Percentiles rank a stretch among this genome's conserved stretches.
Evolutionary conservation across 164 flowering plant species (phyloP).

Genomic region (Macadamia integrifolia): DNA sequence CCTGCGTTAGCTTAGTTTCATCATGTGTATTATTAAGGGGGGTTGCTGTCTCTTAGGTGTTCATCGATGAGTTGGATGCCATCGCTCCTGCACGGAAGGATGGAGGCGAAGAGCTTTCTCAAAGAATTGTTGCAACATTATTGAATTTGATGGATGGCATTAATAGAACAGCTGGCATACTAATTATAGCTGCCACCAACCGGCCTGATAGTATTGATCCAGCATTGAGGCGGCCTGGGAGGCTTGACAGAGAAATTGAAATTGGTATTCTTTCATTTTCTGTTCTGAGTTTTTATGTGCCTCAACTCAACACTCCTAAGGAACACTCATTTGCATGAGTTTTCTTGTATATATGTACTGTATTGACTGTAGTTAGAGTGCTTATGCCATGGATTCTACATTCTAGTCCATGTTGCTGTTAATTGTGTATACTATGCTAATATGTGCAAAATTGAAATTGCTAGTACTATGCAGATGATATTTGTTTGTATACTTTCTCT

Average conservation of each 20-base stretch:
- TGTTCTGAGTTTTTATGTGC: neutral
- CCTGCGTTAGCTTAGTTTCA: neutral
- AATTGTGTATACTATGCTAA: too few relatives aligned
- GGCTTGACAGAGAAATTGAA: constrained; percentile 91
- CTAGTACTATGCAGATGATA: too few relatives aligned
- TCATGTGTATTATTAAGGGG: neutral
- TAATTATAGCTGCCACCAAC: constrained; percentile 85
- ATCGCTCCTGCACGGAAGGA: constrained; percentile 91
- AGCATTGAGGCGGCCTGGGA: constrained; percentile 91
- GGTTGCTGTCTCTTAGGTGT: constrained; percentile 42
- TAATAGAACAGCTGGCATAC: constrained; percentile 45
- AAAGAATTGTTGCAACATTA: constrained; percentile 84
- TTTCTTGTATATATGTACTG: neutral
- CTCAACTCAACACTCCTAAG: neutral
- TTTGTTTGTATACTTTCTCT: too few relatives aligned
- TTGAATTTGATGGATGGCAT: constrained; percentile 91
- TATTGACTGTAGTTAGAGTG: too few relatives aligned
- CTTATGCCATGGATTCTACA: too few relatives aligned
- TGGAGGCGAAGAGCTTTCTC: constrained; percentile 83
- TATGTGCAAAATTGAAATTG: too few relatives aligned
- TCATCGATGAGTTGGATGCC: constrained; percentile 97
- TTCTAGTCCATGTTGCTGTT: too few relatives aligned
- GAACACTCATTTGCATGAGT: neutral
- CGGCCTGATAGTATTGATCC: constrained; percentile 86
- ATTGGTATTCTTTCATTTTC: constrained; percentile 45